Base-by-base conservation (phyloP, 495 filamentous ascomycete genomes). In the Daldinia concentrica region DNA sequence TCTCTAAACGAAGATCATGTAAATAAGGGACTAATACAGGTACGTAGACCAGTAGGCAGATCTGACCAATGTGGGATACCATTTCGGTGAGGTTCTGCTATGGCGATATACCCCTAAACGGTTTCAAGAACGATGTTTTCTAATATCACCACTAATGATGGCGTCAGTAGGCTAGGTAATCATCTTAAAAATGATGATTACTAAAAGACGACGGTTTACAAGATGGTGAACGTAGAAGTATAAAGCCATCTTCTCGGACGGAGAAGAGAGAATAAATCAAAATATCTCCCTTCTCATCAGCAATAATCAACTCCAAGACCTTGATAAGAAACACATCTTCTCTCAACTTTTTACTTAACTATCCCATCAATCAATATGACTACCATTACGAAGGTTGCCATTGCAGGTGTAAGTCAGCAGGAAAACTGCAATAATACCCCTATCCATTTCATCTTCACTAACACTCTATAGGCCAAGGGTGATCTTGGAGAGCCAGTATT, bases 401-500 rank as follows among this genome's bases (percentile, higher is more conserved):
- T 84, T 15, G 73, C 78, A 29, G 83, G 83, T 55, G 81, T 82
- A 79, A 68, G 76, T 66, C 17, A 22, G 27, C 27, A 52, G 5
- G 30, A 45, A 6, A 6, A 14, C 11, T 24, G 0, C 17, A 1
- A 57, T 22, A 8, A 56, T 11, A 30, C 9, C 11, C 34, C 5
- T 14, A 12, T 22, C 4, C 6, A 7, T 8, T 26, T 50, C 14
- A 1, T 26, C 11, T 7, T 45, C 3, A 26, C 45, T 67, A 17
- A 64, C 56, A 26, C 19, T 3, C 22, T 22, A 22, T 50, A 73
- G 57, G 77, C 82, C 22, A 80, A 76, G 4, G 89, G 89, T 55
- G 81, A 77, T 34, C 76, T 90, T 15, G 89, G 87, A 63, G 70
- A 77, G 3, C 66, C 82, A 0, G 72, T 89, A 11, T 69, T 90